Percentiles rank a stretch among this genome's conserved stretches.
Conservation (phyloP, 2,329 filamentous ascomycete genomes). For the Hypomyces rosellus region DNA sequence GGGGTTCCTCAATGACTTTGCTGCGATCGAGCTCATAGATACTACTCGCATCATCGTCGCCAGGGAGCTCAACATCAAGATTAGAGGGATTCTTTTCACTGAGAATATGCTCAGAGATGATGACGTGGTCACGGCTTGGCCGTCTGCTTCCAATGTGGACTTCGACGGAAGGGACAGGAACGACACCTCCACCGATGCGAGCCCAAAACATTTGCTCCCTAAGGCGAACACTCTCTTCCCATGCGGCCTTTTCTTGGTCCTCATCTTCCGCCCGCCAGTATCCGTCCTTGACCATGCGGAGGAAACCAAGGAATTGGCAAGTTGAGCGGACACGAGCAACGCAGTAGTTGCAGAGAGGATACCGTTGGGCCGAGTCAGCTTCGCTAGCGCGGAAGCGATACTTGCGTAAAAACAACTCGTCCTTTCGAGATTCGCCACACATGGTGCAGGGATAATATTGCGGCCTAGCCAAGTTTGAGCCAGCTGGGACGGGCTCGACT, state of each 20-base stretch:
- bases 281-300: conserved; percentile 86
- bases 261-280: conserved; percentile 80
- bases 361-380: conserved; percentile 76
- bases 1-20: not conserved
- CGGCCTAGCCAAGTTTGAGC: conserved; percentile 44
- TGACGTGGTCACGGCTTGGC: conserved; percentile 26
- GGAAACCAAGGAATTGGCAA: conserved; percentile 87
- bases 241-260: conserved; percentile 79
- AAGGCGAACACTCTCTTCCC: conserved; percentile 88
- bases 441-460: conserved; percentile 69
- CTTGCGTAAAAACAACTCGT: conserved; percentile 64
- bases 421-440: conserved; percentile 76
- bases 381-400: conserved; percentile 89
- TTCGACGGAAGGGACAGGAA: conserved; percentile 51
- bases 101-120: not conserved
- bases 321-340: conserved; percentile 75
- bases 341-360: conserved; percentile 87
- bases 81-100: not conserved
- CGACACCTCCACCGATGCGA: conserved; percentile 81
- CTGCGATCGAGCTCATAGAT: conserved; percentile 3
- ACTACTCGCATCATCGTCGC: conserved; percentile 7
- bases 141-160: conserved; percentile 24
- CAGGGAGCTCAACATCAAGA: not conserved
- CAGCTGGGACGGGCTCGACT: conserved; percentile 76
- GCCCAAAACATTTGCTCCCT: conserved; percentile 98